Evolutionary conservation across 768 basidiomycete species (phyloP).

Genomic region (Tricholomella constricta): DNA sequence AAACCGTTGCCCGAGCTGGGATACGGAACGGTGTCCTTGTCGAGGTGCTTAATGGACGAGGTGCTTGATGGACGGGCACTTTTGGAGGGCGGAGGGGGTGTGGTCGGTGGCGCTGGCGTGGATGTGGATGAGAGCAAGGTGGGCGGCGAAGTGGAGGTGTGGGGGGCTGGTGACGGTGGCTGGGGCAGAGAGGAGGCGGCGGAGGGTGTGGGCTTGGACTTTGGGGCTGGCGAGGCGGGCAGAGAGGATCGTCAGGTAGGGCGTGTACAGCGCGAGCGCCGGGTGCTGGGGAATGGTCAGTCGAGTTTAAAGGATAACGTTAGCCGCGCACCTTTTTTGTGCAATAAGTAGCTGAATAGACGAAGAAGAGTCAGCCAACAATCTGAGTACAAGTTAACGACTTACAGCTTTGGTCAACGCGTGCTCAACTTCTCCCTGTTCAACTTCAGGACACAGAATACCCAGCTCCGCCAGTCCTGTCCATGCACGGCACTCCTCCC

Average conservation of each 20-base stretch:
- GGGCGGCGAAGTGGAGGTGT: conserved; percentile 57
- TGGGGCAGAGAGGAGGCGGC: conserved; percentile 55
- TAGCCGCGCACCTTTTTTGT: conserved; percentile 51
- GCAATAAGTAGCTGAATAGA: conserved; percentile 49
- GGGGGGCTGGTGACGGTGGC: conserved; percentile 39
- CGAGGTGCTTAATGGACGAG: conserved; percentile 39
- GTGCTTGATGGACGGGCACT: conserved; percentile 62
- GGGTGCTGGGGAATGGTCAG: conserved; percentile 65
- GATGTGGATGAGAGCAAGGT: too few species aligned
- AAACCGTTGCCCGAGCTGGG: too few species aligned
- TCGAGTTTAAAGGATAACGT: conserved; percentile 6
- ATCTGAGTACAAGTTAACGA: conserved; percentile 7
- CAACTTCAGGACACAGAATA: conserved; percentile 51
- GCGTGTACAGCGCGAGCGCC: conserved; percentile 59
- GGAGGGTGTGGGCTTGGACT: conserved; percentile 59
- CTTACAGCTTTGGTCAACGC: conserved; percentile 72
- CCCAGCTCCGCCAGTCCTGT: conserved; percentile 70
- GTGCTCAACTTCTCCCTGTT: conserved; percentile 61
- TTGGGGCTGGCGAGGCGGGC: conserved; percentile 64
- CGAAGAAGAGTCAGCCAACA: not conserved
- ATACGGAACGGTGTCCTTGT: conserved; percentile 15
- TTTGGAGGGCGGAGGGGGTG: too few species aligned
- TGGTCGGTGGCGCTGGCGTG: too few species aligned
- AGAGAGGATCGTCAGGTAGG: conserved; percentile 61
- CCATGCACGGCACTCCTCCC: conserved; percentile 72